Base-by-base conservation (phyloP, 2,329 filamentous ascomycete species). In the Daldinia eschscholtzii region DNA sequence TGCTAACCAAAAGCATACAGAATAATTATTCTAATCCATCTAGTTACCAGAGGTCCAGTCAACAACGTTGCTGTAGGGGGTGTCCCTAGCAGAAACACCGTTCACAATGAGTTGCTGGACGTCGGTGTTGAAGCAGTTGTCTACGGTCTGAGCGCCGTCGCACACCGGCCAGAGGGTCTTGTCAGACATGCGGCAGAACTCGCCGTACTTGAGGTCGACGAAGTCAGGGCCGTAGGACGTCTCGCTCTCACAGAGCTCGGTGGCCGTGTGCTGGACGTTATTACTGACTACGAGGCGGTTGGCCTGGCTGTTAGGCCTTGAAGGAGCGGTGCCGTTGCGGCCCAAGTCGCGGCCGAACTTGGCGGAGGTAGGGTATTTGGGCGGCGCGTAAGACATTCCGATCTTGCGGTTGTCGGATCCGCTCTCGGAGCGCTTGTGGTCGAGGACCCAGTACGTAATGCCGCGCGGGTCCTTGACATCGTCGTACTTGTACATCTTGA, bases 181-280 rank as follows among this genome's bases (percentile, higher is more conserved):
- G 57, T 75, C 70, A 4, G 70, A 65, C 76, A 79, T 77, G 23
- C 76, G 73, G 64, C 77, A 79, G 67, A 77, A 76, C 0, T 46
- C 60, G 6, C 72, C 64, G 12, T 73, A 64, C 15, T 23, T 35
- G 2, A 63, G 28, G 50, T 74, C 70, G 15, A 75, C 12, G 42
- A 77, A 76, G 66, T 77, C 76, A 0, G 76, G 77, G 5, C 76
- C 74, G 9, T 58, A 46, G 6, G 74, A 74, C 0, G 63, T 74
- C 2, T 55, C 42, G 56, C 69, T 74, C 15, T 59, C 57, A 70
- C 75, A 79, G 18, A 77, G 71, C 6, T 52, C 67, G 7, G 39
- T 18, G 3, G 70, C 73, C 4, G 67, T 61, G 64, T 76, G 77
- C 33, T 58, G 9, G 1, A 35, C 59, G 18, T 41, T 61, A 63